These are phyloP conservation scores for Coffea canephora DNA, from an alignment of 257 asterid genomes.

Conservation along the genomic window DNA sequence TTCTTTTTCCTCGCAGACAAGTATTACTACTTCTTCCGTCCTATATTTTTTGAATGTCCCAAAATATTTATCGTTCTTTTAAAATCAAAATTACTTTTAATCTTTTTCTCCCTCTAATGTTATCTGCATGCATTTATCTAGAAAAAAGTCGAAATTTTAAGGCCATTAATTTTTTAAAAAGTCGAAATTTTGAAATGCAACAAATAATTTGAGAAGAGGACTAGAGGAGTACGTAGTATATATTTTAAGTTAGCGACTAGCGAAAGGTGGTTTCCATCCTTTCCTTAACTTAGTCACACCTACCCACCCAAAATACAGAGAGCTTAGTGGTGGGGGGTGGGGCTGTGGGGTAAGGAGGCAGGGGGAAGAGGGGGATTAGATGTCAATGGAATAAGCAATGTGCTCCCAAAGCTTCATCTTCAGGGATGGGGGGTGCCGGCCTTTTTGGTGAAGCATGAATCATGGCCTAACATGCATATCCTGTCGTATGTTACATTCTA, in stretches of 20 bases:
- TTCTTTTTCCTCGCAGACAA: neutral
- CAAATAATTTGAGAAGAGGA: no score
- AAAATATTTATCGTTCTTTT: no score
- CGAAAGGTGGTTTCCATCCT: neutral
- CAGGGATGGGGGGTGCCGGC: conserved; percentile 12
- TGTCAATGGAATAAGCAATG: neutral
- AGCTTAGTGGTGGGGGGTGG: neutral
- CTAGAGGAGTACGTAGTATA: no score
- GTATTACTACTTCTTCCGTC: no score
- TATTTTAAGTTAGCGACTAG: neutral
- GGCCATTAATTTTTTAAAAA: no score
- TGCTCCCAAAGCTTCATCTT: conserved; percentile 8
- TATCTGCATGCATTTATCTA: no score
- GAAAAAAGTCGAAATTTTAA: no score
- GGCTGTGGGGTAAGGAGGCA: neutral
- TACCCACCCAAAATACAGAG: neutral
- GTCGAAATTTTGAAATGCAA: no score
- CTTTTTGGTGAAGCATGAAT: conserved; percentile 11
- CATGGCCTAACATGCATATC: conserved; percentile 23
- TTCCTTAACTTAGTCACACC: neutral
- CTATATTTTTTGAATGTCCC: no score
- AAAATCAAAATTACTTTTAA: no score
- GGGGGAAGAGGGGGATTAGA: neutral
- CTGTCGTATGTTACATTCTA: conserved; percentile 1
- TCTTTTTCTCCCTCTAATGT: no score